Conservation (phyloP, 371 early-diverging fungal species). For the Paraphysoderma sedebokerense region DNA sequence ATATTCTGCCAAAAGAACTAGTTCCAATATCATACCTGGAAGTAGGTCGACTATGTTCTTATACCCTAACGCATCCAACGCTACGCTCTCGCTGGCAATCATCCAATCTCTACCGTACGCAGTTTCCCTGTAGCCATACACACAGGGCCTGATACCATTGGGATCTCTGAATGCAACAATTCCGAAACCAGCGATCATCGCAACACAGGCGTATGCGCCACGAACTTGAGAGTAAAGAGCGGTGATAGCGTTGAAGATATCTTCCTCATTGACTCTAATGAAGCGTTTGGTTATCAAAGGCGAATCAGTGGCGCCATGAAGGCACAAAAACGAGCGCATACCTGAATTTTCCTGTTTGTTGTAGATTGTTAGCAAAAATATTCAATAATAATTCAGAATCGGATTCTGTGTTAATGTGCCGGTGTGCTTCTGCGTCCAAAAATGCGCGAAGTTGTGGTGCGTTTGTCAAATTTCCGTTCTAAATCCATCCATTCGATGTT, state of each 20-base stretch:
- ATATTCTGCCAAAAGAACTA: no score
- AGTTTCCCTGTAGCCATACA: conserved; percentile 59
- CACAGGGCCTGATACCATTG: conserved; percentile 86
- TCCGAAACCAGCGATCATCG: conserved; percentile 89
- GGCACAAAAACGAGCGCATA: no score
- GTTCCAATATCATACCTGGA: no score
- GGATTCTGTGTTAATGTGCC: conserved; percentile 96
- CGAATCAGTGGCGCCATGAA: no score
- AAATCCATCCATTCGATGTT: no score
- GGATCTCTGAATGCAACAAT: conserved; percentile 86
- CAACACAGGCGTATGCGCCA: conserved; percentile 87
- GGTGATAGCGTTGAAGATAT: conserved; percentile 82
- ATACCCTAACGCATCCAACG: conserved; percentile 75
- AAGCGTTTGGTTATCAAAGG: no score
- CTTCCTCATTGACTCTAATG: conserved; percentile 92
- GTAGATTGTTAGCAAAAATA: conserved; percentile 81
- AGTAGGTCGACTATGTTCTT: conserved; percentile 59
- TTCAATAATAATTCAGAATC: conserved; percentile 93
- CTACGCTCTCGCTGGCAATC: conserved; percentile 92
- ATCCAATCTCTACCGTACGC: conserved; percentile 64
- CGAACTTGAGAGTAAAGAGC: conserved; percentile 58
- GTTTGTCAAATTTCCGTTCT: conserved; percentile 95
- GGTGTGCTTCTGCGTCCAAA: conserved; percentile 81
- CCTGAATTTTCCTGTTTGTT: conserved; percentile 83
- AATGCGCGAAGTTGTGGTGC: conserved; percentile 64